Evolutionary conservation across 1,284 basidiomycete genomes (phyloP).

Genomic region (Cryptococcus sp.): DNA sequence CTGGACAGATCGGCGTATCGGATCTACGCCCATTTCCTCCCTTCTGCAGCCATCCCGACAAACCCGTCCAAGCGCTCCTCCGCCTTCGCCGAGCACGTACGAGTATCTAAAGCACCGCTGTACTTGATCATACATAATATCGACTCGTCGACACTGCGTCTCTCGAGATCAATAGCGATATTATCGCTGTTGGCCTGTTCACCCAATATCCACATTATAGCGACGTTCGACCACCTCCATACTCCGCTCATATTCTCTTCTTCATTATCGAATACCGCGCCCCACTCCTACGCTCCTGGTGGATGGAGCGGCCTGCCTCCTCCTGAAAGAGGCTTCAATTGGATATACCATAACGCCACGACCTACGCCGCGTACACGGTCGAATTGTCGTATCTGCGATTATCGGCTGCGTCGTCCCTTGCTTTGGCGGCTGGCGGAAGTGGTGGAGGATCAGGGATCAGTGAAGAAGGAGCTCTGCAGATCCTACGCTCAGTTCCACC

Average conservation of each 20-base stretch:
- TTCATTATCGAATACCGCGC: conserved; percentile 36
- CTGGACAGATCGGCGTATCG: conserved; percentile 66
- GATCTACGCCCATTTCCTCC: conserved; percentile 64
- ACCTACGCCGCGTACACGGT: conserved; percentile 78
- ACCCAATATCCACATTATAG: conserved; percentile 73
- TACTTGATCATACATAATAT: conserved; percentile 85
- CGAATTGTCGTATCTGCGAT: conserved; percentile 62
- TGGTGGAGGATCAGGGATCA: conserved; percentile 56
- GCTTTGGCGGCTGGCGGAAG: conserved; percentile 24
- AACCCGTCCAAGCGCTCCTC: conserved; percentile 28
- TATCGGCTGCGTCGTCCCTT: conserved; percentile 29
- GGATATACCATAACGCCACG: conserved; percentile 85
- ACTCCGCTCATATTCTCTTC: conserved; percentile 69
- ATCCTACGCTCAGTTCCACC: conserved; percentile 82
- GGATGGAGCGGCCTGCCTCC: conserved; percentile 28
- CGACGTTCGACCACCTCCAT: conserved; percentile 82
- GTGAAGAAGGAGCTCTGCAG: conserved; percentile 77
- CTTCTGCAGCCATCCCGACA: conserved; percentile 30
- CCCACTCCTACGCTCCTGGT: conserved; percentile 22
- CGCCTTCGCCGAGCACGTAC: conserved; percentile 46
- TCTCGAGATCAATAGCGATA: conserved; percentile 59
- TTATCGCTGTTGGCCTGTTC: conserved; percentile 70
- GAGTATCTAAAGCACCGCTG: conserved; percentile 56
- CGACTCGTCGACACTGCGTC: conserved; percentile 71
- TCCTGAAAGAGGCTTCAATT: conserved; percentile 64